phyloP scores from a whole-genome alignment of 345 rosid genomes.

The Salix udensis region DNA sequence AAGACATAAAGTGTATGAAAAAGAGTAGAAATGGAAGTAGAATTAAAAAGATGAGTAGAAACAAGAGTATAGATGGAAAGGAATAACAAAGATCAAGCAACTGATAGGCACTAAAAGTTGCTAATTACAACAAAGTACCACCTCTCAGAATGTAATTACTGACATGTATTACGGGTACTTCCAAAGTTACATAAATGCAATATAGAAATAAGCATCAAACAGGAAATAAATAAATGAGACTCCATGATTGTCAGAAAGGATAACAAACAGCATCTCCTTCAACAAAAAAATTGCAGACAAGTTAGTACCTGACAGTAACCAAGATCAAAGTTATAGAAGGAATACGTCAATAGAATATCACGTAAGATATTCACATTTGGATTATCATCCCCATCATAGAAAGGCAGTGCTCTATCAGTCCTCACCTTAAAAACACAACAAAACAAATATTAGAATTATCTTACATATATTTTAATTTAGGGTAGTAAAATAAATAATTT shows the following conservation, averaged over 20 bases:
- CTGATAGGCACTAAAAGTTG: not conserved
- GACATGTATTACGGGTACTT: not conserved
- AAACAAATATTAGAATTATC: conserved; percentile 1
- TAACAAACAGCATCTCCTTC: not conserved
- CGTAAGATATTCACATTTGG: conserved; percentile 70
- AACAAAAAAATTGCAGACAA: not conserved
- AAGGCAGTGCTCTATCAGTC: conserved; percentile 77
- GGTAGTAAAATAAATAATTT: not conserved
- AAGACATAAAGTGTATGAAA: not conserved
- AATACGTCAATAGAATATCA: conserved; percentile 83
- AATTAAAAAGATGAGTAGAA: not conserved
- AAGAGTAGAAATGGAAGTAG: not conserved
- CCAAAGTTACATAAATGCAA: not conserved
- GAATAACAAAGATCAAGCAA: not conserved
- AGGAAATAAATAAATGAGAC: not conserved
- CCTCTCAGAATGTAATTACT: not conserved
- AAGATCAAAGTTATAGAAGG: conserved; percentile 94
- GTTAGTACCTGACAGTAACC: conserved; percentile 93
- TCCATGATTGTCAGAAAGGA: not conserved
- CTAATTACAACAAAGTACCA: not conserved
- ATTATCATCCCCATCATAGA: conserved; percentile 90
- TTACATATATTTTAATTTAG: not conserved
- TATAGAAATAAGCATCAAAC: not conserved
- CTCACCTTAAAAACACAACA: conserved; percentile 60
- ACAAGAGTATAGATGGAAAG: not conserved